Evolutionary conservation across 805 yeast species (phyloP), one percentile per base, ranked within the genome.

Genomic region (Kurtzmaniella cleridarum): DNA sequence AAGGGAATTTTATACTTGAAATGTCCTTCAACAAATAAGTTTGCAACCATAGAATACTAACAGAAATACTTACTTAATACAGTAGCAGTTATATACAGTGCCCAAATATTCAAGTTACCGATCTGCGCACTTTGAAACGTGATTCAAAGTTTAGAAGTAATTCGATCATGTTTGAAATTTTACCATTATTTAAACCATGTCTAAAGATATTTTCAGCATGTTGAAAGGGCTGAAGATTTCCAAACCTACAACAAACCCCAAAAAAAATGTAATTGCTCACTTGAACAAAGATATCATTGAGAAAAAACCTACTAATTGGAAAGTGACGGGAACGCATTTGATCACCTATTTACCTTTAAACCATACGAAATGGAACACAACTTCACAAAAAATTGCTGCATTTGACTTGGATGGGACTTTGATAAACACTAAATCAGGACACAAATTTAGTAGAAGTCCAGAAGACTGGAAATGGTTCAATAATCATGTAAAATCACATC

Each of bases 351-450:
- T 55, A 0, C 80, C 80, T 6, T 43, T 37, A 27, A 24, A 38
- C 5, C 41, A 26, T 29, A 26, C 6, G 16, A 17, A 39, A 39
- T 20, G 30, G 18, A 11, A 17, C 30, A 4, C 6, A 35, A 44
- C 38, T 2, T 38, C 44, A 3, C 41, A 64, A 2, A 69, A 67
- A 31, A 50, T 84, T 1, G 87, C 87, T 2, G 84, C 84, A 0
- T 91, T 90, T 59, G 98, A 91, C 57, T 65, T 91, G 36, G 98
- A 91, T 63, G 82, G 78, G 7, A 91, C 98, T 0, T 48, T 91
- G 6, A 76, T 87, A 0, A 54, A 55, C 12, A 80, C 96, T 0
- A 81, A 76, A 52, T 72, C 85, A 0, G 87, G 86, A 1, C 34
- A 52, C 13, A 72, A 66, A 34, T 87, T 81, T 53, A 71, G 88